Conservation (phyloP, 192 early-diverging fungal genomes). For the Coemansia sp. region DNA sequence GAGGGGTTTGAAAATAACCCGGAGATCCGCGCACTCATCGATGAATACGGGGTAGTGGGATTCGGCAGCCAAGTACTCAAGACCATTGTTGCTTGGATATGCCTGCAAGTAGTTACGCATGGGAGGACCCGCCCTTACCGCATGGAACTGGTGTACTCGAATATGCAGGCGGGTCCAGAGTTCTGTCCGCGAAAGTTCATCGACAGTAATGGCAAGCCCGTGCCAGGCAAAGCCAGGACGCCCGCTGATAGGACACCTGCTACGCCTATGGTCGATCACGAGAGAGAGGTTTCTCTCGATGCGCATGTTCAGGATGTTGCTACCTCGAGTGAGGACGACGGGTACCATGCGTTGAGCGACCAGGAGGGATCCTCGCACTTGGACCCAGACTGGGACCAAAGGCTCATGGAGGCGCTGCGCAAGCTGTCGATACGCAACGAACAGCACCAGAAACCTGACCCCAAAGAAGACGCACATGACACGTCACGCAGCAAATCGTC, state of each 20-base stretch:
- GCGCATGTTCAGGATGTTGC: neutral
- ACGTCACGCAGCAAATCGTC: constrained; percentile 14
- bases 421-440: constrained; percentile 22
- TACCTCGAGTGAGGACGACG: constrained; percentile 9
- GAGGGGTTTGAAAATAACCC: constrained; percentile 73
- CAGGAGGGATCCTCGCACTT: constrained; percentile 39
- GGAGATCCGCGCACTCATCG: constrained; percentile 61
- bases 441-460: neutral
- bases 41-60: constrained; percentile 67
- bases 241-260: neutral
- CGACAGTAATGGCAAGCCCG: constrained; percentile 37
- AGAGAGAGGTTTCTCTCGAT: neutral
- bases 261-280: constrained; percentile 3
- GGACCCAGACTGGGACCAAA: constrained; percentile 45
- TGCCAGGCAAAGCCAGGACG: neutral
- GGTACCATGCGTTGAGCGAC: constrained; percentile 40
- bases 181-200: constrained; percentile 51
- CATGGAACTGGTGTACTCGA: constrained; percentile 52
- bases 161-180: constrained; percentile 18
- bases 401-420: constrained; percentile 41
- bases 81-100: constrained; percentile 83
- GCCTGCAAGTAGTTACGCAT: constrained; percentile 82
- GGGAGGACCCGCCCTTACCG: constrained; percentile 57
- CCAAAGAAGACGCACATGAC: neutral
- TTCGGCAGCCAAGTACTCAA: constrained; percentile 77